Evolutionary conservation across 2,329 filamentous ascomycete genomes (phyloP).

Genomic region (Sarocladium oryzae): DNA sequence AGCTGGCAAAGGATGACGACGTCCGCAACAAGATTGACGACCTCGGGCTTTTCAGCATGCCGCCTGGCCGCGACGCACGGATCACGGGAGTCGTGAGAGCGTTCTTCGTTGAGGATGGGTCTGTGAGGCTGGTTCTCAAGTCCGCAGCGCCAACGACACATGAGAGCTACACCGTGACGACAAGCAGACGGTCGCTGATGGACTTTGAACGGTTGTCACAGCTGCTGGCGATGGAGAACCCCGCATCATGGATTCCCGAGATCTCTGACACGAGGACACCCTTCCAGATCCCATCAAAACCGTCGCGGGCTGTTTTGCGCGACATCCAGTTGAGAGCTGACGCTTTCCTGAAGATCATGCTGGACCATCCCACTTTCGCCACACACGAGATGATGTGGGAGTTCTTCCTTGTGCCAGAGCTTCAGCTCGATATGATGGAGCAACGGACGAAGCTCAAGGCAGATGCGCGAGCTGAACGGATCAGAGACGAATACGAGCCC

Average conservation of each 20-base stretch:
- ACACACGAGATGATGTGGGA: conserved; percentile 98
- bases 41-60: conserved; percentile 73
- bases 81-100: conserved; percentile 91
- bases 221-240: conserved; percentile 81
- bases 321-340: conserved; percentile 85
- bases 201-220: conserved; percentile 89
- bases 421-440: conserved; percentile 84
- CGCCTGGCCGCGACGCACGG: conserved; percentile 65
- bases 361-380: conserved; percentile 85
- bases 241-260: conserved; percentile 87
- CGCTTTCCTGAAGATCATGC: conserved; percentile 77
- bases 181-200: conserved; percentile 75
- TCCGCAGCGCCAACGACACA: conserved; percentile 80
- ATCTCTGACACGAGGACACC: conserved; percentile 74
- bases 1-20: conserved; percentile 96
- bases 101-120: conserved; percentile 96
- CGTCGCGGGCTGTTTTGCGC: conserved; percentile 77
- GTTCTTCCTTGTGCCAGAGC: conserved; percentile 93
- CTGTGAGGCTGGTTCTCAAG: conserved; percentile 86
- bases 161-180: conserved; percentile 87
- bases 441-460: conserved; percentile 84
- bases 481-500: conserved; percentile 83
- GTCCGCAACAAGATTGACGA: conserved; percentile 96
- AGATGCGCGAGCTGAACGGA: conserved; percentile 72
- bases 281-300: conserved; percentile 88